Evolutionary conservation across 768 basidiomycete genomes (phyloP).

Genomic region (Tulasnella sp.): DNA sequence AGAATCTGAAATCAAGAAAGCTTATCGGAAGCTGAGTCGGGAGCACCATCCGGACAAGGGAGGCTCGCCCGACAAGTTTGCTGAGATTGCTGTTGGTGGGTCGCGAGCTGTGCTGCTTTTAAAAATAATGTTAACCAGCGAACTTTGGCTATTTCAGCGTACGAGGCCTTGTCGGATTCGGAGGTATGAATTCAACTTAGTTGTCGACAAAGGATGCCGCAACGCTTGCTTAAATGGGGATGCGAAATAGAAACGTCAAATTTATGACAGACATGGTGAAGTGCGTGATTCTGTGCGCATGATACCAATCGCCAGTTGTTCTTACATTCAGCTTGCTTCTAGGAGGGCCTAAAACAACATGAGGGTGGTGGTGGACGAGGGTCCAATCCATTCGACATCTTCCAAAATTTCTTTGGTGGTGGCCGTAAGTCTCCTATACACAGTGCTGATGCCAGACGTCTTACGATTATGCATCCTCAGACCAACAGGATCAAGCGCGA

Average conservation of each 20-base stretch:
- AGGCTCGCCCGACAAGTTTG: conserved; percentile 74
- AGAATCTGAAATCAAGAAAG: conserved; percentile 81
- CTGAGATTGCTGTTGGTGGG: conserved; percentile 82
- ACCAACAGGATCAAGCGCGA: conserved; percentile 49
- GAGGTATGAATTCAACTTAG: conserved; percentile 41
- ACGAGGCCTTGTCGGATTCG: conserved; percentile 85
- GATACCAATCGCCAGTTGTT: too few relatives aligned
- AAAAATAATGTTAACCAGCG: neutral
- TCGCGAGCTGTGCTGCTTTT: neutral
- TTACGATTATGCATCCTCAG: conserved; percentile 28
- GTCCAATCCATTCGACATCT: conserved; percentile 89
- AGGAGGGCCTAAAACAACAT: conserved; percentile 87
- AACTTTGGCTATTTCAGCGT: conserved; percentile 39
- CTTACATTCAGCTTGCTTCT: conserved; percentile 1
- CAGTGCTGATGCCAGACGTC: neutral
- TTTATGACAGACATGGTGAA: conserved; percentile 92
- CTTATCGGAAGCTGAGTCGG: conserved; percentile 81
- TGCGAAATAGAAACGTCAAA: conserved; percentile 66
- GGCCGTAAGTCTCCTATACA: conserved; percentile 42
- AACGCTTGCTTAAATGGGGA: neutral
- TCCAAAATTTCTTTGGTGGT: conserved; percentile 83
- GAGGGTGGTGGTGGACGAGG: conserved; percentile 65
- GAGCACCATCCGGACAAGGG: conserved; percentile 92
- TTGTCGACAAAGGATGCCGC: neutral
- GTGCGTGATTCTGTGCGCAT: conserved; percentile 28